Evolutionary conservation across 2,329 filamentous ascomycete species (phyloP).

Genomic region (Fusarium sp.): DNA sequence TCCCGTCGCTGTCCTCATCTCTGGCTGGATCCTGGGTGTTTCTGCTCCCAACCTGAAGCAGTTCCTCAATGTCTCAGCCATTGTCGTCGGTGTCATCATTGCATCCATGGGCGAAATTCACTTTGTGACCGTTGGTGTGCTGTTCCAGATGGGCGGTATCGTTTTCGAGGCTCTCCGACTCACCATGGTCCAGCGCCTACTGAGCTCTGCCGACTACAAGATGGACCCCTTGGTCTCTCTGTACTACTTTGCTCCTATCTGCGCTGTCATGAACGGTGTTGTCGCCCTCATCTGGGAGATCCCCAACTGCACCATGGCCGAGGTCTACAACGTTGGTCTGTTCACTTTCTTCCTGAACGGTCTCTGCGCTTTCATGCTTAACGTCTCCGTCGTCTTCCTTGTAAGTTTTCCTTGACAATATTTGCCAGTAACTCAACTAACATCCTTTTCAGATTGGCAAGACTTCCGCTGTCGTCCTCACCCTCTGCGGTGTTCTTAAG

Average conservation of each 20-base stretch:
- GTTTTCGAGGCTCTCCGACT: conserved; percentile 85
- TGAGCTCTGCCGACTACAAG: conserved; percentile 87
- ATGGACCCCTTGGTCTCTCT: conserved; percentile 91
- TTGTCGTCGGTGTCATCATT: conserved; percentile 93
- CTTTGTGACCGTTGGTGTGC: conserved; percentile 83
- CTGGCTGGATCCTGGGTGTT: conserved; percentile 88
- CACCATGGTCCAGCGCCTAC: conserved; percentile 84
- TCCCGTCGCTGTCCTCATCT: conserved; percentile 90
- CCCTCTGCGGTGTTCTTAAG: conserved; percentile 88
- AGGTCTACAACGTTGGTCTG: conserved; percentile 79
- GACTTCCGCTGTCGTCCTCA: conserved; percentile 86
- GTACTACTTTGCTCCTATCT: conserved; percentile 90
- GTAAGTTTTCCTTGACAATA: conserved; percentile 61
- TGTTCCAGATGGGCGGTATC: conserved; percentile 83
- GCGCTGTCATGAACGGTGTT: conserved; percentile 81
- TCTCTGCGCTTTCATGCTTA: conserved; percentile 81
- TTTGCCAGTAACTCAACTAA: conserved; percentile 39
- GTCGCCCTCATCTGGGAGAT: conserved; percentile 80
- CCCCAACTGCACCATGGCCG: conserved; percentile 73
- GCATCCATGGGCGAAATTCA: conserved; percentile 96
- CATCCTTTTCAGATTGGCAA: conserved; percentile 77
- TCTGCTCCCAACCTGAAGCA: conserved; percentile 86
- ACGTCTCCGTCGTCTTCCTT: conserved; percentile 87
- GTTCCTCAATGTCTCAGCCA: conserved; percentile 92
- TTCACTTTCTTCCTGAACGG: conserved; percentile 81